Evolutionary conservation across 2,329 filamentous ascomycete species (phyloP).

Genomic region (Fusarium sublunatum): DNA sequence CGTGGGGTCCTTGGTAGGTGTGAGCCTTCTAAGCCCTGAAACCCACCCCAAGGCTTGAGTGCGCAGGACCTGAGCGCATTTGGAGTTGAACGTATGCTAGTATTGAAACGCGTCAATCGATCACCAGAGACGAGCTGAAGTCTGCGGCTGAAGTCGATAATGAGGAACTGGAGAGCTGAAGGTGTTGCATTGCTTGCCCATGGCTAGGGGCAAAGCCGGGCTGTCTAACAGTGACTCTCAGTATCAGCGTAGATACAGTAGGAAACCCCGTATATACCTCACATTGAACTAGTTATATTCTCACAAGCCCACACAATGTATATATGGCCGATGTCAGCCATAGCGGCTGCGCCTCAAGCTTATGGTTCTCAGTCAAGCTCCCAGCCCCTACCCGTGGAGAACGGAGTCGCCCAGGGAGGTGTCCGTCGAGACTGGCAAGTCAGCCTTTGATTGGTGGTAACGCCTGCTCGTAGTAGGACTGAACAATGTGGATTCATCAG

Average conservation of each 20-base stretch:
- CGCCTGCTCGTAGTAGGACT: neutral
- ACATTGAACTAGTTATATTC: neutral
- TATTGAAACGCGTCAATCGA: no score
- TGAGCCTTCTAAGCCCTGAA: no score
- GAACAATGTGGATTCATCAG: neutral
- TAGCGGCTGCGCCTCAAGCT: constrained; percentile 6
- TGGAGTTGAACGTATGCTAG: no score
- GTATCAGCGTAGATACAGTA: neutral
- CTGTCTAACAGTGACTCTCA: neutral
- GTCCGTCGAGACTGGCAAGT: neutral
- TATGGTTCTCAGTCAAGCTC: neutral
- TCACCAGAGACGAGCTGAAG: no score
- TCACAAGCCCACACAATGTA: neutral
- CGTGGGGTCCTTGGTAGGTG: no score
- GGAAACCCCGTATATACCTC: neutral
- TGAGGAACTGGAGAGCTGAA: no score
- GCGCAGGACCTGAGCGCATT: no score
- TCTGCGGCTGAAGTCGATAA: no score
- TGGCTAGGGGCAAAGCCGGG: neutral
- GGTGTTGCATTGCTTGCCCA: no score
- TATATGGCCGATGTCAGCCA: neutral
- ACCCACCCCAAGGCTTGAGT: no score
- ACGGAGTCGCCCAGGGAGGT: constrained; percentile 37
- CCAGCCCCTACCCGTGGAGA: constrained; percentile 29
- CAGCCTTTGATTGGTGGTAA: constrained; percentile 16